Base-by-base conservation (phyloP, 2,329 filamentous ascomycete genomes). In the Colletotrichum ledebouriae region DNA sequence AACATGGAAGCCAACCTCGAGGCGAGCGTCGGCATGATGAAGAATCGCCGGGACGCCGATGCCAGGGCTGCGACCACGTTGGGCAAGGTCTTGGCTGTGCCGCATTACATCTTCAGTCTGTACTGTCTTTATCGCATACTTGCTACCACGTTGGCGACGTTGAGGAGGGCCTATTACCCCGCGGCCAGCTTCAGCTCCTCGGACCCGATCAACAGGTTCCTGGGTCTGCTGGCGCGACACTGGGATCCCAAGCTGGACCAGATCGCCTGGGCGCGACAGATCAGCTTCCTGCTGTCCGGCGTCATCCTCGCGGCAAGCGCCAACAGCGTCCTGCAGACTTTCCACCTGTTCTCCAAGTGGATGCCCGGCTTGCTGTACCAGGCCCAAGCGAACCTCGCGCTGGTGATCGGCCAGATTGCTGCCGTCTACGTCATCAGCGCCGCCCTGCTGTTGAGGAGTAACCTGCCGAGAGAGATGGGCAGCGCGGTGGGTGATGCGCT, bases 381-480 rank as follows among this genome's bases (percentile, higher is more conserved):
- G 73, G 89, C 90, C 4, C 92, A 92, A 75, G 91, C 92, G 10
- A 94, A 94, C 75, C 84, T 96, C 41, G 92, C 94, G 1, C 85
- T 97, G 12, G 84, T 94, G 49, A 89, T 95, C 41, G 92, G 90
- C 4, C 94, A 97, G 78, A 89, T 97, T 50, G 89, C 89, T 1
- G 94, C 92, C 2, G 94, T 93, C 1, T 97, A 97, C 76, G 93
- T 97, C 60, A 94, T 97, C 74, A 92, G 89, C 67, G 90, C 92
- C 1, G 91, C 92, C 3, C 80, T 97, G 72, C 83, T 97, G 67
- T 82, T 97, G 53, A 81, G 94, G 58, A 92, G 91, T 73, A 95
- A 94, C 76, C 82, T 97, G 72, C 94, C 94, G 0, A 84, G 84
- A 42, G 92, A 94, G 76, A 90, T 95, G 76, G 89, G 93, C 67